Evolutionary conservation across 2,329 filamentous ascomycete genomes (phyloP).

Genomic region (Colletotrichum tanaceti): DNA sequence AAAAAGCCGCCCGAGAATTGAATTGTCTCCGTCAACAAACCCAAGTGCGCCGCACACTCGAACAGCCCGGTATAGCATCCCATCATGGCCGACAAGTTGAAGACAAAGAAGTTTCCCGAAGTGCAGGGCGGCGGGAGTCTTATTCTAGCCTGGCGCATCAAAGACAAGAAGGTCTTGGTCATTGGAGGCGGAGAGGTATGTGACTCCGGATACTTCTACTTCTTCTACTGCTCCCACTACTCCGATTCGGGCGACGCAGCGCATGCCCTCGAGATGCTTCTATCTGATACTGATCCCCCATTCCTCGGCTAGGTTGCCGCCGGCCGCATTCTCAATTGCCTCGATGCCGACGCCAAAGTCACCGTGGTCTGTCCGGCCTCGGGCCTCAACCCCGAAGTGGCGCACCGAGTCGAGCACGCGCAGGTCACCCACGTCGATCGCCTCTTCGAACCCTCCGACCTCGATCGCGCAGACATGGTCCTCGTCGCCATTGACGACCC

Average conservation of each 20-base stretch:
- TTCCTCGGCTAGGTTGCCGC: constrained; percentile 79
- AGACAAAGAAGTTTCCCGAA: constrained; percentile 71
- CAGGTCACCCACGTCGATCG: constrained; percentile 86
- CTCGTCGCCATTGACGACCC: constrained; percentile 94
- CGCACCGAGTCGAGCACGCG: constrained; percentile 78
- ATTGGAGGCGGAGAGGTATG: constrained; percentile 93
- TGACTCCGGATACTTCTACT: constrained; percentile 30
- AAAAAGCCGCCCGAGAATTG: constrained; percentile 27
- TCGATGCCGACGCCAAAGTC: constrained; percentile 93
- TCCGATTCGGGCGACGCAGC: not conserved
- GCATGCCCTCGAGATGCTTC: not conserved
- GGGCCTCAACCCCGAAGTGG: constrained; percentile 89
- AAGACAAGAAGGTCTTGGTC: constrained; percentile 88
- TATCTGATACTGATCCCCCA: not conserved
- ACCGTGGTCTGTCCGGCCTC: constrained; percentile 83
- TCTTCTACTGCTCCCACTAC: not conserved
- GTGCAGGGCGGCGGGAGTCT: constrained; percentile 92
- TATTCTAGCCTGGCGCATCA: constrained; percentile 95
- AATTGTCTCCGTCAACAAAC: constrained; percentile 21
- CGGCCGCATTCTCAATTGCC: constrained; percentile 90
- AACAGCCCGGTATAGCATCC: not conserved
- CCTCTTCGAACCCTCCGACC: constrained; percentile 85
- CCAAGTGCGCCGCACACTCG: not conserved
- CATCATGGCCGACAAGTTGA: constrained; percentile 40
- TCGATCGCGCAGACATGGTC: constrained; percentile 87